These are phyloP conservation scores for Aspergillus terreus DNA, from an alignment of 2,329 filamentous ascomycete genomes.

Conservation along the genomic window DNA sequence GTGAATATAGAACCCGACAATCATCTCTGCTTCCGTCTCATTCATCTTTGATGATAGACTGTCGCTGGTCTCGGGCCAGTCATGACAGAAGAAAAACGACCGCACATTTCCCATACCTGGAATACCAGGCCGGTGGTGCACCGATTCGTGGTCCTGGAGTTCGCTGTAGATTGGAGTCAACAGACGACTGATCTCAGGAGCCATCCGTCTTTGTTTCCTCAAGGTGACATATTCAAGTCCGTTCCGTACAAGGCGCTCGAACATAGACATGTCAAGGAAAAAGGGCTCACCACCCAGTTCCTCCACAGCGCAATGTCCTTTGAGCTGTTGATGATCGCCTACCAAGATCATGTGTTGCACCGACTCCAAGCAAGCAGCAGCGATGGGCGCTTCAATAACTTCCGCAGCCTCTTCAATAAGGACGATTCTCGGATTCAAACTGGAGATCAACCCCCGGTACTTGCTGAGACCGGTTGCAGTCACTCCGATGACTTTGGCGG, in stretches of 20 bases:
- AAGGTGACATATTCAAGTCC: constrained; percentile 62
- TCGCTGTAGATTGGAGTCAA: constrained; percentile 60
- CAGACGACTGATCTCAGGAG: constrained; percentile 62
- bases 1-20: constrained; percentile 68
- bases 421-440: constrained; percentile 63
- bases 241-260: constrained; percentile 71
- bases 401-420: constrained; percentile 80
- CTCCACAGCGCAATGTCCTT: constrained; percentile 61
- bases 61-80: constrained; percentile 62
- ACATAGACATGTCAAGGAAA: constrained; percentile 70
- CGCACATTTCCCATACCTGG: constrained; percentile 61
- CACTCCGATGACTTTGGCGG: constrained; percentile 59
- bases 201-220: constrained; percentile 67
- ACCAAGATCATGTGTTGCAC: constrained; percentile 65
- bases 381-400: constrained; percentile 57
- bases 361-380: constrained; percentile 58
- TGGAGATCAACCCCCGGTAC: constrained; percentile 67
- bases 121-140: constrained; percentile 51
- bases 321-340: constrained; percentile 77
- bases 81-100: constrained; percentile 62
- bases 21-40: constrained; percentile 68
- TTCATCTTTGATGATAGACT: constrained; percentile 67
- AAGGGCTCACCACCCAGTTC: constrained; percentile 60
- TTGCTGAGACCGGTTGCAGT: constrained; percentile 81
- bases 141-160: constrained; percentile 56